Evolutionary conservation across 2,329 filamentous ascomycete genomes (phyloP), one percentile per base, ranked within the genome.

Genomic region (Macrophomina tecta): DNA sequence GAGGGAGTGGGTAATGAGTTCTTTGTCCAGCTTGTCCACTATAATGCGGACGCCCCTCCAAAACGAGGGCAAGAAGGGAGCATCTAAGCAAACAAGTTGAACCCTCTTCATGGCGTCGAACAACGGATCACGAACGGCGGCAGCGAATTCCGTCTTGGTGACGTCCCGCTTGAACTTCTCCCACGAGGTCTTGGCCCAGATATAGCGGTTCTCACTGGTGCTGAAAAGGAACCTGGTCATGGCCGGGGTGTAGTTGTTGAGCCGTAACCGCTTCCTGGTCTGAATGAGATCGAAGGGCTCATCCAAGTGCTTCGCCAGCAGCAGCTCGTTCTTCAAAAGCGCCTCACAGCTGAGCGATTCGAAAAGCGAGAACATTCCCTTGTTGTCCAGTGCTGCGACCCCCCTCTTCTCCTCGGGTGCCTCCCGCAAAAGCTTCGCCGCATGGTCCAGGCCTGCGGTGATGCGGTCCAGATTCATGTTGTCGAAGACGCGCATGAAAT

Each of bases 171-270:
- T 83, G 69, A 91, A 86, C 46, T 86, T 87, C n/a, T 84, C 83
- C 87, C 91, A 94, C 5, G 89, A 87, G 60, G 85, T 82, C 42
- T 84, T 81, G 1, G 92, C 92, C 85, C 93, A 97, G 49, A 83
- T 80, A 46, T 84, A 84, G 61, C 91, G 87, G 56, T 82, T 81
- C 30, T 83, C 79, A 69, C 94, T 88, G 36, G 87, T 82, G 70
- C 91, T 90, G 74, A 97, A 97, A 2, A 97, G 84, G 72, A 97
- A 97, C 23, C 86, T 88, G 2, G 91, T 91, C 84, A 95, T 92
- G 12, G 92, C 92, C 1, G 94, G 94, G 2, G 96, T 85, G 66
- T 86, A 92, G 32, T 89, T 87, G 1, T 88, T 87, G 32, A 97
- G 84, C 74, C 91, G 93, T 18, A 97, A 83, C n/a, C 88, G 87